Percentiles rank a stretch among this genome's conserved stretches.
These are phyloP conservation scores for Stylosanthes scabra DNA, from an alignment of 331 rosid species.

Conservation along the genomic window DNA sequence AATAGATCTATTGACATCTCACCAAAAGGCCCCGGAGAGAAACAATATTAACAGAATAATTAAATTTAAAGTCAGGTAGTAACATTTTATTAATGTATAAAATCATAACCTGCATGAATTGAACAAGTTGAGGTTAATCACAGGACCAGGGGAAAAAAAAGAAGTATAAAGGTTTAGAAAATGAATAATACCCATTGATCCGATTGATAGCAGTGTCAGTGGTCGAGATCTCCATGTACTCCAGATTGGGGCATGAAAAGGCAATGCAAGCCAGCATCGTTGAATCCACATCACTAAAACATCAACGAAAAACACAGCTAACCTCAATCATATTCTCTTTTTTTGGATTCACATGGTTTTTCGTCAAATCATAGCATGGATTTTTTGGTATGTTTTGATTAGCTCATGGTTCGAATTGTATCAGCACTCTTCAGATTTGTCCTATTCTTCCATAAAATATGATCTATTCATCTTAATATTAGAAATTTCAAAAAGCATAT, in stretches of 20 bases:
- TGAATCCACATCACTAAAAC: slow-evolving; percentile 70
- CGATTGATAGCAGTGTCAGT: slow-evolving; percentile 59
- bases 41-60: neutral
- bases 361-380: neutral
- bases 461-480: slow-evolving; percentile 29
- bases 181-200: slow-evolving; percentile 33
- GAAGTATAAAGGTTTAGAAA: neutral
- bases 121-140: no score
- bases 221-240: slow-evolving; percentile 58
- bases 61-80: neutral
- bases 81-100: neutral
- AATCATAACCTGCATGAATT: neutral
- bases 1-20: neutral
- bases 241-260: slow-evolving; percentile 82
- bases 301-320: neutral
- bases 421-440: neutral
- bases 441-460: neutral
- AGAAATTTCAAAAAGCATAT: neutral
- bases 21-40: neutral
- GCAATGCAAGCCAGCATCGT: slow-evolving; percentile 84
- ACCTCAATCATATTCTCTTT: neutral
- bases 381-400: neutral
- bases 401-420: neutral
- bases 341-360: neutral
- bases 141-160: no score